These are phyloP conservation scores for Yarrowia osloensis DNA, from an alignment of 805 yeast species.

Conservation along the genomic window DNA sequence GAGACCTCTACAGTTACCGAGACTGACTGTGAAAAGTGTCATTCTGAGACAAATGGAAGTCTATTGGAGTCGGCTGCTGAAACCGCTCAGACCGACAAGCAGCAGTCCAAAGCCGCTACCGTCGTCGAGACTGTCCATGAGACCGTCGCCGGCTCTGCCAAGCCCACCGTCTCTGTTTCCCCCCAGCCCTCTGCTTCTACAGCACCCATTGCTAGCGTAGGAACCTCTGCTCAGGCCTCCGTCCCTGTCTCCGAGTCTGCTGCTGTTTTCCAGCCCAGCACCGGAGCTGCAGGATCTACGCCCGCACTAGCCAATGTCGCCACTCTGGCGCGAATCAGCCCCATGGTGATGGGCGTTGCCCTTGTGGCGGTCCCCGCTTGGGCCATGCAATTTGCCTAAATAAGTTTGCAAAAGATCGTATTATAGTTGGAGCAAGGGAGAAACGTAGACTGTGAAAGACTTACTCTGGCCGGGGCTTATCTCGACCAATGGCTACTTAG, in stretches of 20 bases:
- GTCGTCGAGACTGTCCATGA: background rate
- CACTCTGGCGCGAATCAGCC: constrained; percentile 28
- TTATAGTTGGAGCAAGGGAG: constrained; percentile 20
- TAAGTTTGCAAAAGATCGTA: background rate
- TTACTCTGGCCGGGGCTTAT: background rate
- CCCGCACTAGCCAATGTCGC: constrained; percentile 16
- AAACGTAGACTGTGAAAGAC: constrained; percentile 5
- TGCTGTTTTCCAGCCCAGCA: background rate
- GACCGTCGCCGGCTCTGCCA: background rate
- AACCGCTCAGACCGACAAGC: background rate
- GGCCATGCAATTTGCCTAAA: background rate
- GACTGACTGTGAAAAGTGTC: constrained; percentile 14
- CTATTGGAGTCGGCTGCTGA: background rate
- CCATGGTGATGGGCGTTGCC: constrained; percentile 20
- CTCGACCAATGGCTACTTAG: constrained; percentile 12
- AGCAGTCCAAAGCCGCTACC: background rate
- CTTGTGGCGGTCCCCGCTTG: constrained; percentile 8
- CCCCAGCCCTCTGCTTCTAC: background rate
- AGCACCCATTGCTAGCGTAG: background rate
- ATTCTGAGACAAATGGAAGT: constrained; percentile 25
- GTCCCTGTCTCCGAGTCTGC: background rate
- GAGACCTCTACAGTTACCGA: constrained; percentile 16
- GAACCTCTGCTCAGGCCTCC: background rate
- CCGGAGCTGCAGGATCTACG: background rate
- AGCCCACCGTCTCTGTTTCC: background rate